Percentiles rank a stretch among this genome's conserved stretches.
Evolutionary conservation across 1,139 yeast genomes (phyloP).

Genomic region (Debaryomycetaceae sp.): DNA sequence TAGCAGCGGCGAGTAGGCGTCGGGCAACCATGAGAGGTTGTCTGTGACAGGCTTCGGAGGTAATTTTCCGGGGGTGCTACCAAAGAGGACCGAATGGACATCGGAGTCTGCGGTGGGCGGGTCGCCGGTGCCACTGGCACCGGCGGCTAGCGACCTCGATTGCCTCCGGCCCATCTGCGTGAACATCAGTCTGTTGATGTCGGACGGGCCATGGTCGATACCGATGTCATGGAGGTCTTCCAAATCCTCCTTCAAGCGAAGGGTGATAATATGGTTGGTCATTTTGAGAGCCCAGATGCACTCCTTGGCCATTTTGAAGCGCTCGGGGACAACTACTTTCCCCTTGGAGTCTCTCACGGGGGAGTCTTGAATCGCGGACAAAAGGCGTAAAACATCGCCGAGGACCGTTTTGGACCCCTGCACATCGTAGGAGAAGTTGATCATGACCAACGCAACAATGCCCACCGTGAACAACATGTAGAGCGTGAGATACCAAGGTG

Average conservation of each 20-base stretch:
- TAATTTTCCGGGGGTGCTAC: not conserved
- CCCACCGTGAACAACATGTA: slow-evolving; percentile 48
- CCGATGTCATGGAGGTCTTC: slow-evolving; percentile 39
- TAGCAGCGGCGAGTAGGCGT: not conserved
- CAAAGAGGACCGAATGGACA: too few species aligned
- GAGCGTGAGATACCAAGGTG: slow-evolving; percentile 57
- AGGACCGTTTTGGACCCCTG: slow-evolving; percentile 23
- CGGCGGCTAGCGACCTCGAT: not conserved
- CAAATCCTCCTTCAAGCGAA: slow-evolving; percentile 44
- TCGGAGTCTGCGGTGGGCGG: not conserved
- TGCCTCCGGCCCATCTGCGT: slow-evolving; percentile 40
- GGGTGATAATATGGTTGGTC: slow-evolving; percentile 48
- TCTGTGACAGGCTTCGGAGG: not conserved
- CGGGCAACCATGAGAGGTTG: not conserved
- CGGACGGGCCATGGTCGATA: slow-evolving; percentile 55
- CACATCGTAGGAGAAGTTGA: slow-evolving; percentile 39
- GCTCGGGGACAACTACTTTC: slow-evolving; percentile 32
- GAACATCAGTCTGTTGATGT: slow-evolving; percentile 49
- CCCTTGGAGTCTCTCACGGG: slow-evolving; percentile 32
- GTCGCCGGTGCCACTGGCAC: not conserved
- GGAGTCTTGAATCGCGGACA: slow-evolving; percentile 25
- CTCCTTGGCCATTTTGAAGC: slow-evolving; percentile 59
- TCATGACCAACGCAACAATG: slow-evolving; percentile 39
- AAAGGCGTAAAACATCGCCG: slow-evolving; percentile 22
- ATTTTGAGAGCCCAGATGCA: slow-evolving; percentile 63